Evolutionary conservation across 1,284 basidiomycete species (phyloP), one percentile per base, ranked within the genome.

Genomic region (Cryptococcus amylolentus): DNA sequence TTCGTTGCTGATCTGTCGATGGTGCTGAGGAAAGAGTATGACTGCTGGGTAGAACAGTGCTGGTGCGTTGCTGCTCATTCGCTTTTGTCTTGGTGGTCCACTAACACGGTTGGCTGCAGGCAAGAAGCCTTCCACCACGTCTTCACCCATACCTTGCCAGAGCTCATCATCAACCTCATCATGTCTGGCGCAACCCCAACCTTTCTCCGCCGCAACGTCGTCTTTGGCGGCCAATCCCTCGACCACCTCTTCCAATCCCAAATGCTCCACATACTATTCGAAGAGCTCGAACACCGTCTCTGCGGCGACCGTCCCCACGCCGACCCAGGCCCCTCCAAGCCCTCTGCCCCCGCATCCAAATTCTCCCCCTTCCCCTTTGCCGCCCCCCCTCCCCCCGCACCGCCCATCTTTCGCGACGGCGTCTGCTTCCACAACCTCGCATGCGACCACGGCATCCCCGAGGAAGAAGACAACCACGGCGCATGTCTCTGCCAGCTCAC

Each of bases 41-140:
- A 78, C 55, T 71, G 69, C 47, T 78, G 75, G 75, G 73, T 78
- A 37, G 75, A 78, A 56, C 66, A 75, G 41, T 78, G 76, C 62
- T 78, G 76, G 76, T 78, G 61, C 63, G 76, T 65, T 8, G 14
- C 10, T 43, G 23, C 23, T 23, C 23, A 23, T 23, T 27, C 4
- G 7, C n/a, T 27, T 1, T 14, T 27, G 28, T 5, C 3, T 2
- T 35, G 5, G 7, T 10, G 7, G 31, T 18, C 27, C n/a, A 20
- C 27, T 39, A 14, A 26, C 13, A n/a, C 20, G 9, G 44, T 26
- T n/a, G 43, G 41, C 14, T 49, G 12, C 57, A 78, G 76, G 76
- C 70, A 73, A 49, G 76, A 78, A 61, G 72, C 76, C 23, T 78
- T 77, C 54, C 76, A 78, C 56, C 72, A 76, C 54, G 65, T 75